Percentiles rank a stretch among this genome's conserved stretches.
Evolutionary conservation across 2,329 filamentous ascomycete genomes (phyloP).

Genomic region (Neobulgaria alba): DNA sequence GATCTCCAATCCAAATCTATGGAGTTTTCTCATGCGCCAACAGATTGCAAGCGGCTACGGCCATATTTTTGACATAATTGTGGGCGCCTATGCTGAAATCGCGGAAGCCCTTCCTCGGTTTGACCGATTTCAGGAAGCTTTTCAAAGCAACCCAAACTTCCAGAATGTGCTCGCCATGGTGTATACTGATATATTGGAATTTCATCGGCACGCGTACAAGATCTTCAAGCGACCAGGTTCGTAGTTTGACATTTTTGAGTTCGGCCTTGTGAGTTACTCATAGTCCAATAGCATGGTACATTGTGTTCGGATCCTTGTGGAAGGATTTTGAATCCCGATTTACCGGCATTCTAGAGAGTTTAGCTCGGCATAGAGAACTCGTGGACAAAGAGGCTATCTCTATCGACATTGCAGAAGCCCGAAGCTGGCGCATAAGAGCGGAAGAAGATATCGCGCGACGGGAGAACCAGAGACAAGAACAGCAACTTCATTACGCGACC

Average conservation of each 20-base stretch:
- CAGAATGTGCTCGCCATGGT: conserved; percentile 36
- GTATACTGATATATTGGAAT: conserved; percentile 39
- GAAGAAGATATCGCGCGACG: conserved; percentile 4
- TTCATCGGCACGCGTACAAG: conserved; percentile 39
- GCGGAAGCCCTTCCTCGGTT: conserved; percentile 34
- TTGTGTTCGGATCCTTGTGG: conserved; percentile 13
- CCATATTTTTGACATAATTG: conserved; percentile 35
- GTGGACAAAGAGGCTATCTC: conserved; percentile 11
- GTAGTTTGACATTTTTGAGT: too few relatives aligned
- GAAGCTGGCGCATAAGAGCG: conserved; percentile 2
- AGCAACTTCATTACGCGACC: conserved; percentile 6
- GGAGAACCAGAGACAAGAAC: conserved; percentile 1
- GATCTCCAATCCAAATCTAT: too few relatives aligned
- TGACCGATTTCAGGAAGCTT: conserved; percentile 28
- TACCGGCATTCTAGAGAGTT: conserved; percentile 4
- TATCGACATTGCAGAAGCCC: conserved; percentile 11
- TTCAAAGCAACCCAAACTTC: conserved; percentile 29
- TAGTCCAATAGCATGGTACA: conserved; percentile 9
- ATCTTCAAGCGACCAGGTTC: conserved; percentile 31
- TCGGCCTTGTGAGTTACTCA: not conserved
- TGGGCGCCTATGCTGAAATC: conserved; percentile 34
- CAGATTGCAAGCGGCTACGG: conserved; percentile 9
- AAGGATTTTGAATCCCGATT: conserved; percentile 12
- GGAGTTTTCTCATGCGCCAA: too few relatives aligned
- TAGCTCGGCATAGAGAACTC: conserved; percentile 12